Base-by-base conservation (phyloP, 2,329 filamentous ascomycete genomes). In the Exophiala calicioides region DNA sequence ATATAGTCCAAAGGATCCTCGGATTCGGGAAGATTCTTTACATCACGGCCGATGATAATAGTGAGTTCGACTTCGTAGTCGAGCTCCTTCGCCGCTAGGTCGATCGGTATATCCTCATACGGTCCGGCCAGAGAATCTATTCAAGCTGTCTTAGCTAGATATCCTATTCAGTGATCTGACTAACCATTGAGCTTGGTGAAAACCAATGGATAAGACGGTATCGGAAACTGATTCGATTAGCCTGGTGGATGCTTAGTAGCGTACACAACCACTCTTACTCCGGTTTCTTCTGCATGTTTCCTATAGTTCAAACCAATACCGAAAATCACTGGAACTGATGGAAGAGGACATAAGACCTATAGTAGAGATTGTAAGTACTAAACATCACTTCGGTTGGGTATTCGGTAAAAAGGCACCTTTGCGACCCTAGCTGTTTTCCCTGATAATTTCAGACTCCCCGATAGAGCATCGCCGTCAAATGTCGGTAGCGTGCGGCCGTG, bases 11-110 rank as follows among this genome's bases (percentile, higher is more conserved):
- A 34, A 0, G 69, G 68, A 1, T 69, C 69, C 10, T 66, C 55
- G 1, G 44, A 60, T 31, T 67, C 60, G 1, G 66, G 52, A 0
- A 81, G 69, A 43, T 81, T 65, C 50, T 78, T 78, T 13, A 73
- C 76, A 12, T 74, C 69, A 31, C 71, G 73, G 2, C 72, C 73
- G 16, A 80, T 74, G 1, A 82, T 69, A n/a, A 83, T 68, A 40
- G 65, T 36, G 9, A 53, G 29, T 20, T 53, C 50, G 19, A 40
- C 52, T 32, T 54, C 52, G 35, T 54, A 54, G 33, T 54, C 52
- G 3, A 52, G 31, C n/a, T 52, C 66, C 44, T 69, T 65, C 0
- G 65, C 65, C 13, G 69, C 57, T 39, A 65, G 65, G 18, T 69
- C 63, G 35, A 71, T 63, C 0, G 62, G 57, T 20, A 72, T 66